Evolutionary conservation across 805 yeast species (phyloP), one percentile per base, ranked within the genome.

Genomic region (Kodamaea restingae): DNA sequence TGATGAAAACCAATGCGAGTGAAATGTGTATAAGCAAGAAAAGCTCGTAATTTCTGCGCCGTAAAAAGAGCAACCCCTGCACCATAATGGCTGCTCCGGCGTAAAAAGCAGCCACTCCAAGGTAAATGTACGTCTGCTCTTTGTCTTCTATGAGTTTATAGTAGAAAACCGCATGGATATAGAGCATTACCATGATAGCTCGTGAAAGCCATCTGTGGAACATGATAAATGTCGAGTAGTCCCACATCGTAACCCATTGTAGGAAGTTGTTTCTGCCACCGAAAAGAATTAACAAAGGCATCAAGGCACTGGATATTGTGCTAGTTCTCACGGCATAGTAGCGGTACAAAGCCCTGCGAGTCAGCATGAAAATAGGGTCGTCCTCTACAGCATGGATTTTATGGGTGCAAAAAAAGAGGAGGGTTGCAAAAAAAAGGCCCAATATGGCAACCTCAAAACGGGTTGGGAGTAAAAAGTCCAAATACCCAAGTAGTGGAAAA

Each of bases 171-270:
- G 34, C 63, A 43, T 80, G 86, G 5, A 76, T 44, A 12, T 54
- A 52, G 3, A 79, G 51, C 29, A 77, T 50, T 20, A 69, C 58
- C 2, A 68, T 36, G 25, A 65, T 52, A 9, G 70, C 56, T 44
- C 85, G 65, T 1, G 79, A 70, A 7, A 77, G 45, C 61, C 82
- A 80, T 37, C 81, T 68, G 53, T 81, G 87, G 49, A 71, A 75
- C 21, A 74, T 61, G 33, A 78, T 64, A 52, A 77, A 81, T 15
- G 81, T 67, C 0, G 80, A 60, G 40, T 47, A 67, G 40, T 51
- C 65, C 67, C 60, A 63, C 30, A 65, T 49, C 2, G 71, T 65
- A 17, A 65, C 32, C 59, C 61, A 56, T 47, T 65, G 72, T 18
- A 68, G 51, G 35, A 61, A 51, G 41, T 63, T 63, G 41, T 63